Percentiles rank a stretch among this genome's conserved stretches.
phyloP scores from a whole-genome alignment of 2,329 filamentous ascomycete species.

The Aspergillus ibericus region DNA sequence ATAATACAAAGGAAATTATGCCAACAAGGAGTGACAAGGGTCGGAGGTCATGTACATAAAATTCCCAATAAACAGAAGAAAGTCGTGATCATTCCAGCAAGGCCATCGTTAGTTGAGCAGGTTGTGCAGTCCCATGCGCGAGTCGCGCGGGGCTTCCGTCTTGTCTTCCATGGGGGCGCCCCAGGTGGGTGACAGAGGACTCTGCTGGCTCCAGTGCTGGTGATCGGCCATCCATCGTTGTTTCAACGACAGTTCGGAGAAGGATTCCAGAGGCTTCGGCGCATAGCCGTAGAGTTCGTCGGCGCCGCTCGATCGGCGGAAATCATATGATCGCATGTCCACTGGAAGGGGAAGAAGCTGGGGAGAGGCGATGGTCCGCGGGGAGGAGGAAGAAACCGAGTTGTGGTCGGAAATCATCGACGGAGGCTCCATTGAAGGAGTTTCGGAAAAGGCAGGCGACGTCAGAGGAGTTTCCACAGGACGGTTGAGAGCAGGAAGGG shows the following conservation, averaged over 20 bases:
- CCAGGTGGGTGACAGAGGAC: constrained; percentile 28
- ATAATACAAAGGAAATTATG: constrained; percentile 24
- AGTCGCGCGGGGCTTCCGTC: constrained; percentile 33
- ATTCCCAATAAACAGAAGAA: constrained; percentile 15
- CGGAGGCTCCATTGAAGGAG: constrained; percentile 61
- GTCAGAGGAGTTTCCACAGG: constrained; percentile 59
- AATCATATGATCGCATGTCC: constrained; percentile 45
- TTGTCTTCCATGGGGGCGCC: constrained; percentile 17
- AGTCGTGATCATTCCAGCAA: constrained; percentile 25
- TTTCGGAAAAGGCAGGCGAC: constrained; percentile 64
- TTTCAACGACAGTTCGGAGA: constrained; percentile 28
- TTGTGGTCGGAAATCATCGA: constrained; percentile 70
- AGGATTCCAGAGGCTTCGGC: constrained; percentile 21
- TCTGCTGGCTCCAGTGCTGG: constrained; percentile 31
- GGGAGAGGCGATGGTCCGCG: constrained; percentile 46
- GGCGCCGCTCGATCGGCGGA: constrained; percentile 32
- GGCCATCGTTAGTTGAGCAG: constrained; percentile 36
- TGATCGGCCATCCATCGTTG: constrained; percentile 30
- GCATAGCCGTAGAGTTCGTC: constrained; percentile 26
- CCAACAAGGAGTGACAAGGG: constrained; percentile 18
- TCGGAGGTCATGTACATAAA: constrained; percentile 17
- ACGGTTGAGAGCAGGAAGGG: constrained; percentile 38
- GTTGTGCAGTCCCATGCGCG: constrained; percentile 41
- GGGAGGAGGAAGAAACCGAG: constrained; percentile 64
- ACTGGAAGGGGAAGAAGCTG: constrained; percentile 43